A percentile compares a stretch with the other conserved stretches of the same genome.
Conservation (phyloP, 208 protist genomes). For the Jaenimonas drosophilae region DNA sequence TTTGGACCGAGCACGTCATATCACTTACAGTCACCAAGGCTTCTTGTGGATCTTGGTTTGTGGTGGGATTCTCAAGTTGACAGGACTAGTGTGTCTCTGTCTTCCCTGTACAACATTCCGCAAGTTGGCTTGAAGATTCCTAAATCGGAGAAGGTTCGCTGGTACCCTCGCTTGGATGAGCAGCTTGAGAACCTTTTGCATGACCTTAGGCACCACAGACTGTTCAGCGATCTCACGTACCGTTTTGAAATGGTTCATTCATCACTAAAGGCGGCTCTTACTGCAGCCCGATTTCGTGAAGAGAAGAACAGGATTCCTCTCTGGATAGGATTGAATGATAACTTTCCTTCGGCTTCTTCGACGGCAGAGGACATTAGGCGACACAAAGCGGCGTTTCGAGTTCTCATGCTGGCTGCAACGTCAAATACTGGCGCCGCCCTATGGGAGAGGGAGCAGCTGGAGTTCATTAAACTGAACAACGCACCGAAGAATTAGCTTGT, state of each 20-base stretch:
- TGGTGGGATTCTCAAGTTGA: too few species aligned
- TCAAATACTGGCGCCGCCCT: not conserved
- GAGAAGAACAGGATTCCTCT: slow-evolving; percentile 1
- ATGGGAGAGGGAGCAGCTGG: not conserved
- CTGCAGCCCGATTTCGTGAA: not conserved
- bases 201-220: not conserved
- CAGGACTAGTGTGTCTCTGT: too few species aligned
- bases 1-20: too few species aligned
- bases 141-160: not conserved
- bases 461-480: not conserved
- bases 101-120: too few species aligned
- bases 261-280: not conserved
- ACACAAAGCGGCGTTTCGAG: not conserved
- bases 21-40: too few species aligned
- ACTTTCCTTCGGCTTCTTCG: not conserved
- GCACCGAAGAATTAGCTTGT: not conserved
- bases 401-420: not conserved
- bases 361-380: not conserved
- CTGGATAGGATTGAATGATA: slow-evolving; percentile 1
- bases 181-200: not conserved
- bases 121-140: too few species aligned
- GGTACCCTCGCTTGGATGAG: not conserved
- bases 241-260: slow-evolving; percentile 1
- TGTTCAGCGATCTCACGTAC: not conserved
- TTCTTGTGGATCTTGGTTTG: too few species aligned